These are phyloP conservation scores for Styphnolobium japonicum DNA, from an alignment of 306 rosid genomes.

Conservation along the genomic window DNA sequence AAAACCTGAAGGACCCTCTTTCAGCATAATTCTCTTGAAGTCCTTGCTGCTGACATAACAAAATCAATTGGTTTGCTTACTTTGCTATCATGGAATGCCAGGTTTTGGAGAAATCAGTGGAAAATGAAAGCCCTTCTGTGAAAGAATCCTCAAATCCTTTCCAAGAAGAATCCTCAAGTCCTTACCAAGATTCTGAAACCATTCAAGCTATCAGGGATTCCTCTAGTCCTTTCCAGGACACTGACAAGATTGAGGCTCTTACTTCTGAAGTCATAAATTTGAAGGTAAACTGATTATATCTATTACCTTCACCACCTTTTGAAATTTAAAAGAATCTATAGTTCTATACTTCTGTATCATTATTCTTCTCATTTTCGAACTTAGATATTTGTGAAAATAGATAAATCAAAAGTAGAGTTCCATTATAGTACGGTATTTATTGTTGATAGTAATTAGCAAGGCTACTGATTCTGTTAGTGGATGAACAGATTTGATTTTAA, in stretches of 20 bases:
- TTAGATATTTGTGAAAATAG: not conserved
- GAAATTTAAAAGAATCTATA: not conserved
- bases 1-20: slow-evolving; percentile 12
- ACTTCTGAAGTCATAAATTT: slow-evolving; percentile 50
- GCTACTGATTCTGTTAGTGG: not conserved
- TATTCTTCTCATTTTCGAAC: not conserved
- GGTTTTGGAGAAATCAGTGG: slow-evolving; percentile 37
- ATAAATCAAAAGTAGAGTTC: not conserved
- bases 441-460: too few species aligned
- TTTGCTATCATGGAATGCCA: slow-evolving; percentile 45
- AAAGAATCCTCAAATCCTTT: slow-evolving; percentile 35
- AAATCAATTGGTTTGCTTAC: slow-evolving; percentile 35
- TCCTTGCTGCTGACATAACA: slow-evolving; percentile 28
- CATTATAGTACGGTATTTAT: not conserved
- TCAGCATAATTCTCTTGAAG: slow-evolving; percentile 4
- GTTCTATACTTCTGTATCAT: not conserved
- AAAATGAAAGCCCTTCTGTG: slow-evolving; percentile 36
- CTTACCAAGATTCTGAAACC: slow-evolving; percentile 35
- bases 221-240: slow-evolving; percentile 39
- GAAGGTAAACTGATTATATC: slow-evolving; percentile 49
- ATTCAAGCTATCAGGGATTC: slow-evolving; percentile 38
- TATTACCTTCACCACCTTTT: not conserved
- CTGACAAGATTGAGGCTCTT: slow-evolving; percentile 47
- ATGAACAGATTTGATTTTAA: not conserved
- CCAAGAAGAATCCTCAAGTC: slow-evolving; percentile 37